phyloP scores from a whole-genome alignment of 306 rosid species.

The Erythrophleum fordii region DNA sequence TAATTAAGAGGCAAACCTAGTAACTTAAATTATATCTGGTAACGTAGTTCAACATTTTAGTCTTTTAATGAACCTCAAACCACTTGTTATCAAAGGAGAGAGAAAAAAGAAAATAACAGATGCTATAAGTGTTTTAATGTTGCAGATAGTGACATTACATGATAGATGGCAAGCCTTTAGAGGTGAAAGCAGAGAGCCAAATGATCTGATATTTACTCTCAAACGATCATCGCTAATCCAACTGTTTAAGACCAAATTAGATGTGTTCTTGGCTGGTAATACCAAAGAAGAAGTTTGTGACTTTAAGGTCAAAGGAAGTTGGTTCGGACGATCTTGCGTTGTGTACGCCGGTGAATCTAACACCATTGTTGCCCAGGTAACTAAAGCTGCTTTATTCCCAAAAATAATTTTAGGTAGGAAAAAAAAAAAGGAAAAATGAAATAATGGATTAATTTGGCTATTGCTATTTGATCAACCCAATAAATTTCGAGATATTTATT shows the following conservation, averaged over 20 bases:
- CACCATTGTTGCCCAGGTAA: slow-evolving; percentile 55
- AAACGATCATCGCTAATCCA: slow-evolving; percentile 48
- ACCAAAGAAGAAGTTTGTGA: slow-evolving; percentile 53
- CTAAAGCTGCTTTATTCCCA: neutral
- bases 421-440: no score
- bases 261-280: slow-evolving; percentile 56
- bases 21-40: no score
- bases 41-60: no score
- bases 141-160: slow-evolving; percentile 43
- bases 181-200: slow-evolving; percentile 50
- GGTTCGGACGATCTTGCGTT: slow-evolving; percentile 55
- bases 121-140: neutral
- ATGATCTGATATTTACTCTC: slow-evolving; percentile 46
- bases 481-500: no score
- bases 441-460: no score
- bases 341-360: slow-evolving; percentile 61
- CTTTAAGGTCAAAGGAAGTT: slow-evolving; percentile 58
- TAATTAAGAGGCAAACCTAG: no score
- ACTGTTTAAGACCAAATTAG: slow-evolving; percentile 43
- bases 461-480: no score
- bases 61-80: no score
- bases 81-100: no score
- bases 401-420: no score
- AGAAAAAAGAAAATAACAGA: no score
- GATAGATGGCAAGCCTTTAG: slow-evolving; percentile 60